A percentile compares a stretch with the other conserved stretches of the same genome.
Conservation (phyloP, 257 asterid genomes). For the Echites panduratus region DNA sequence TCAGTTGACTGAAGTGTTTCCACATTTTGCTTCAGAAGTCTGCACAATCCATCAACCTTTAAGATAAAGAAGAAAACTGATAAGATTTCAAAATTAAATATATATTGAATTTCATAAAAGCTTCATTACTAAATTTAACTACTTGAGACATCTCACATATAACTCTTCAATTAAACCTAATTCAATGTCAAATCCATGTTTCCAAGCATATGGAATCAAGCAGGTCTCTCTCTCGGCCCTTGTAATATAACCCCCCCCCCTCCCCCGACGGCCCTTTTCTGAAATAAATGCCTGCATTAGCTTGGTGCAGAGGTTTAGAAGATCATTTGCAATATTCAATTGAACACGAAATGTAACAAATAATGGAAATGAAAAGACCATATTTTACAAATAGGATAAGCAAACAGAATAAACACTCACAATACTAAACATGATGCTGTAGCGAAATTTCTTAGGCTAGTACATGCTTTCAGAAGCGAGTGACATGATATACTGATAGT, state of each 20-base stretch:
- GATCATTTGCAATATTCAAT: background rate
- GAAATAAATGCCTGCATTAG: background rate
- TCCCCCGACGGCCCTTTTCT: too few relatives aligned
- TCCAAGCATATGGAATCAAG: background rate
- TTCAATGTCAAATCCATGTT: background rate
- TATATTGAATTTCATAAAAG: constrained; percentile 1
- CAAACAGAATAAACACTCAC: background rate
- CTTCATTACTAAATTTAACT: background rate
- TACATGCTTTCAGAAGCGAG: too few relatives aligned
- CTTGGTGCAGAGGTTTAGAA: background rate
- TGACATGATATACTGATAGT: background rate
- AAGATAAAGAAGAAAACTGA: constrained; percentile 23
- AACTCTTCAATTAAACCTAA: background rate
- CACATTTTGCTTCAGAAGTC: constrained; percentile 59
- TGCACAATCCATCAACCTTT: constrained; percentile 86
- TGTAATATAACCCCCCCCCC: too few relatives aligned
- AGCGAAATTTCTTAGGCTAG: background rate
- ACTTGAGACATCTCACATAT: background rate
- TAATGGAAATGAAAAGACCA: background rate
- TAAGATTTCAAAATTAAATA: constrained; percentile 17
- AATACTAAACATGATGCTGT: background rate
- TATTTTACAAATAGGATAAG: background rate
- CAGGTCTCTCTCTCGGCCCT: background rate
- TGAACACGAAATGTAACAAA: background rate
- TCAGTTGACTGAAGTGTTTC: constrained; percentile 61